Percentiles rank a stretch among this genome's conserved stretches.
Evolutionary conservation across 495 filamentous ascomycete species (phyloP).

Genomic region (Clavariopsis aquatica): DNA sequence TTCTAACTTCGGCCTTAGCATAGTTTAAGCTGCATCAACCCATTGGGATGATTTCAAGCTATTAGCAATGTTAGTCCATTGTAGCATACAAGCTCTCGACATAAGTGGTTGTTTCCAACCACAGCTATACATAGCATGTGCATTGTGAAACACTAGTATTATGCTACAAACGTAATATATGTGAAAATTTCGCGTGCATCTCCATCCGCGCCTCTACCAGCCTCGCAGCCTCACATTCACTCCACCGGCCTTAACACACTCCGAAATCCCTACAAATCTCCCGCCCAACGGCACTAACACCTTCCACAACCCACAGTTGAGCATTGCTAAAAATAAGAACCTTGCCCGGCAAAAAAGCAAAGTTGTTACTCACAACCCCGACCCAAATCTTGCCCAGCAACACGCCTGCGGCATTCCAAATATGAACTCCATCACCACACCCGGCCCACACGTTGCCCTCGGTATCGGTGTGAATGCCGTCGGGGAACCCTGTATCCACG

Average conservation of each 20-base stretch:
- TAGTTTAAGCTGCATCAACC: no score
- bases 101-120: no score
- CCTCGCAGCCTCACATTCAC: no score
- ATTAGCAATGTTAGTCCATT: no score
- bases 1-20: no score
- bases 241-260: slow-evolving; percentile 3
- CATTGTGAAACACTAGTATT: no score
- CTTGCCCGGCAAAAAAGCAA: slow-evolving; percentile 42
- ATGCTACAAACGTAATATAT: no score
- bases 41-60: no score
- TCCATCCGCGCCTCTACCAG: no score
- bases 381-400: slow-evolving; percentile 37
- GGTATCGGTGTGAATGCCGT: slow-evolving; percentile 40
- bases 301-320: slow-evolving; percentile 41
- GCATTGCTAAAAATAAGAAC: slow-evolving; percentile 40
- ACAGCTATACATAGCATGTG: no score
- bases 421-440: slow-evolving; percentile 39
- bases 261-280: slow-evolving; percentile 44
- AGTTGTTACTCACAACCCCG: slow-evolving; percentile 40
- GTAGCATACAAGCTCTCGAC: no score
- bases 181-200: no score
- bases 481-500: slow-evolving; percentile 38
- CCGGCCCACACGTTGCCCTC: slow-evolving; percentile 39
- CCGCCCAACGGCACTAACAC: slow-evolving; percentile 40
- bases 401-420: slow-evolving; percentile 36